Evolutionary conservation across 768 basidiomycete species (phyloP).

Genomic region (Mycena albidolilacea): DNA sequence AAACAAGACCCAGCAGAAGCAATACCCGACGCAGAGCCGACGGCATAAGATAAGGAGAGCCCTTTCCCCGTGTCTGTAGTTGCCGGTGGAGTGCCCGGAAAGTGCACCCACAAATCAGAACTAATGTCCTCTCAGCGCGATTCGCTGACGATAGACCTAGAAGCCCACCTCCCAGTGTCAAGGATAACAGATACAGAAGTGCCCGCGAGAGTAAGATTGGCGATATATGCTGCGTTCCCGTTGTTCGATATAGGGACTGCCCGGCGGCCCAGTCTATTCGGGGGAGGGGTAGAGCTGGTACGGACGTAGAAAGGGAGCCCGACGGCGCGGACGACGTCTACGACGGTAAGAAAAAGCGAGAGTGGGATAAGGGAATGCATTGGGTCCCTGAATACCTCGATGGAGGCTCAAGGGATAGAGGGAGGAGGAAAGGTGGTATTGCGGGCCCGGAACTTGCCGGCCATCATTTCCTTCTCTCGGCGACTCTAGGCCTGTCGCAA

Average conservation of each 20-base stretch:
- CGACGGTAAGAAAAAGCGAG: constrained; percentile 34
- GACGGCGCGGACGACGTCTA: constrained; percentile 34
- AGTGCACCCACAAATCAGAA: constrained; percentile 73
- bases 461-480: neutral
- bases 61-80: constrained; percentile 51
- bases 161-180: constrained; percentile 63
- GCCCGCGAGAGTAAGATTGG: constrained; percentile 55
- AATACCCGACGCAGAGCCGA: constrained; percentile 67
- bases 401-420: neutral
- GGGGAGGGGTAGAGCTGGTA: constrained; percentile 35
- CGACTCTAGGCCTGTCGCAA: neutral
- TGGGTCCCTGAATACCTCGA: neutral
- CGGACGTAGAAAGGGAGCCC: constrained; percentile 41
- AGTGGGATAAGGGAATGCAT: constrained; percentile 40
- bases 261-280: constrained; percentile 27
- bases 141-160: neutral
- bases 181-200: constrained; percentile 55
- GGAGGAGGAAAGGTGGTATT: neutral
- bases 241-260: constrained; percentile 50
- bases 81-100: constrained; percentile 58
- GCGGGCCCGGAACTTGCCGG: neutral
- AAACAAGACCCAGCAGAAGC: constrained; percentile 12
- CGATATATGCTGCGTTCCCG: constrained; percentile 57
- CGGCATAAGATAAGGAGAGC: constrained; percentile 64
- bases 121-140: constrained; percentile 48